These are phyloP conservation scores for Botrytis byssoidea DNA, from an alignment of 2,329 filamentous ascomycete genomes.

Conservation along the genomic window DNA sequence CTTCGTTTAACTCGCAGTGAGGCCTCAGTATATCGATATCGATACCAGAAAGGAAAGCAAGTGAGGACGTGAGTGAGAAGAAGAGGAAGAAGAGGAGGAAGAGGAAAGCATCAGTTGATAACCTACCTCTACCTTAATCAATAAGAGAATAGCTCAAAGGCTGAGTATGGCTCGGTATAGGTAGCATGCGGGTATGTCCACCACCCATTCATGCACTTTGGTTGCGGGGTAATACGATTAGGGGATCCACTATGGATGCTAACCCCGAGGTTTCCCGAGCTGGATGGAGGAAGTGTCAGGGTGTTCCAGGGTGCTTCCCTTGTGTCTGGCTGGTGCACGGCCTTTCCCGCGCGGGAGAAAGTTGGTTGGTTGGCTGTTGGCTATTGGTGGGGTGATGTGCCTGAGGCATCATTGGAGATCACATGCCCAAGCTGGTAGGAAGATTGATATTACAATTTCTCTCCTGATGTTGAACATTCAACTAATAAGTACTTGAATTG, in stretches of 20 bases:
- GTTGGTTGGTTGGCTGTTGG: neutral
- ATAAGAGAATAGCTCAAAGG: neutral
- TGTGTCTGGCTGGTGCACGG: neutral
- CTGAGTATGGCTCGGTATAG: neutral
- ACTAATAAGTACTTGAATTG: neutral
- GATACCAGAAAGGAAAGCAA: neutral
- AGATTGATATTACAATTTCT: neutral
- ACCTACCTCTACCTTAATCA: neutral
- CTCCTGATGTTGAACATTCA: neutral
- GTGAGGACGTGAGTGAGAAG: neutral
- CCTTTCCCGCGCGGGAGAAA: neutral
- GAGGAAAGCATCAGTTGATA: neutral
- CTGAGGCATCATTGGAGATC: neutral
- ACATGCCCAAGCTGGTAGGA: neutral
- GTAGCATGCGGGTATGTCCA: neutral
- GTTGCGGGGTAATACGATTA: neutral
- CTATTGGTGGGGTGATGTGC: neutral
- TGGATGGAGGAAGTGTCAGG: neutral
- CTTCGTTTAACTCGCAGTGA: neutral
- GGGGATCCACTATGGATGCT: neutral
- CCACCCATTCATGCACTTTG: neutral
- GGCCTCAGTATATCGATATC: neutral
- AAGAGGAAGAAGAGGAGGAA: neutral
- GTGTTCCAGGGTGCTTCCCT: neutral
- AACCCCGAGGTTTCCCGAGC: neutral